phyloP scores from a whole-genome alignment of 176 grass and related monocot genomes.

The Aegilops longissima region DNA sequence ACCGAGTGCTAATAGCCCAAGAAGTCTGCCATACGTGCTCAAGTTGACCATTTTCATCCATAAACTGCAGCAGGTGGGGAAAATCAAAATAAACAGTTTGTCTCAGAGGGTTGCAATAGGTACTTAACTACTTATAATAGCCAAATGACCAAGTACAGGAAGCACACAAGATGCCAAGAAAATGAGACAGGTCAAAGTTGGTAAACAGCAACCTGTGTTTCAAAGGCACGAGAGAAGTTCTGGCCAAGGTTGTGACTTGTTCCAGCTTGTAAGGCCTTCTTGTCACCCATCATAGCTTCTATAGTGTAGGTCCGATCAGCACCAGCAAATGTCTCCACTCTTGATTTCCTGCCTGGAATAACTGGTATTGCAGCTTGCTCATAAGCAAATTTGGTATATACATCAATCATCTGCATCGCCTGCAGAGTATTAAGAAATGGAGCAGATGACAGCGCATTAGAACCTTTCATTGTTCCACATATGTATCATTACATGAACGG shows the following conservation, averaged over 20 bases:
- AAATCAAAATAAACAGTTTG: slow-evolving; percentile 11
- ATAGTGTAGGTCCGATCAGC: slow-evolving; percentile 89
- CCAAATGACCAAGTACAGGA: slow-evolving; percentile 6
- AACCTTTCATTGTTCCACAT: not conserved
- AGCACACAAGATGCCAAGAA: not conserved
- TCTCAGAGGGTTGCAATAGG: not conserved
- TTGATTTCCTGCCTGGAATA: slow-evolving; percentile 94
- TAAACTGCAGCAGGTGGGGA: slow-evolving; percentile 57
- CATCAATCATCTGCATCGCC: slow-evolving; percentile 96
- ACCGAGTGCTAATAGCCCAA: slow-evolving; percentile 97
- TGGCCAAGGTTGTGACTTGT: slow-evolving; percentile 98
- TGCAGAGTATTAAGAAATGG: slow-evolving; percentile 40
- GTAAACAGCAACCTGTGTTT: slow-evolving; percentile 68
- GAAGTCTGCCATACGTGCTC: slow-evolving; percentile 97
- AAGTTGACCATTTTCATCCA: slow-evolving; percentile 93
- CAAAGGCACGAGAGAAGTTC: slow-evolving; percentile 96
- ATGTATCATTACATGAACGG: not conserved
- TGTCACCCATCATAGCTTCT: slow-evolving; percentile 99
- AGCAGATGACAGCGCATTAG: not conserved
- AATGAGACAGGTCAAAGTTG: not conserved
- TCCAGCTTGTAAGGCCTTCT: slow-evolving; percentile 96
- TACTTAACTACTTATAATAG: slow-evolving; percentile 29
- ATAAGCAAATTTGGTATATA: slow-evolving; percentile 95
- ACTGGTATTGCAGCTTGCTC: slow-evolving; percentile 95
- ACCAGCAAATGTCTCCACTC: slow-evolving; percentile 89